Evolutionary conservation across 306 rosid genomes (phyloP), one percentile per base, ranked within the genome.

Genomic region (Gleditsia sinensis): DNA sequence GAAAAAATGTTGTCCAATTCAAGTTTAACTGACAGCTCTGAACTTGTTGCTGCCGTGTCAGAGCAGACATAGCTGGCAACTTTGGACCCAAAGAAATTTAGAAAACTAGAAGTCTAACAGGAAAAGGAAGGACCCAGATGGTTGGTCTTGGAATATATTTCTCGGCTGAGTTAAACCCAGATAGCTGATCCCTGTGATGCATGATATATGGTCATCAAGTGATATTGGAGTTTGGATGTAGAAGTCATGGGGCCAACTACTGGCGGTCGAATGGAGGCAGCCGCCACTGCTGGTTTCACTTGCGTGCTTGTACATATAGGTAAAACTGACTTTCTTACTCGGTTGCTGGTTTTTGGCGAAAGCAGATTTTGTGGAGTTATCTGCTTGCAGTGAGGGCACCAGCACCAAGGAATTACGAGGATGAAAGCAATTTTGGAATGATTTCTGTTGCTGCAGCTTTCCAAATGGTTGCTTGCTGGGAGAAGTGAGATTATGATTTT

Each of bases 101-200:
- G 72, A 89, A 66, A 83, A 71, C 83, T 85, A 96, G 75, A 95
- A 85, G 74, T 80, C 97, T 17, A 92, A 39, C 87, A 88, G 87
- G 87, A 94, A 92, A 81, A 90, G 98, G 85, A 92, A 87, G 81
- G 98, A 92, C 69, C 82, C 84, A 21, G 98, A 89, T 77, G 86
- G 92, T 78, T 92, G 78, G 87, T 75, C 53, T 78, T 33, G 75
- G 77, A 69, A 25, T 24, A 49, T 65, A 19, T 77, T 73, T 72
- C 45, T 65, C 27, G 46, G 28, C 59, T 71, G 77, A 74, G 73
- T n/a, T 5, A 30, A 65, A 72, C 53, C 67, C n/a, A n/a, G n/a
- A n/a, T 68, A 77, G 82, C 81, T 75, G 64, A 43, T 74, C 78
- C 46, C 57, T n/a, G 78, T 58, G 39, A 21, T 54, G 36, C 78